Conservation (phyloP, 306 rosid species). For the Albizia julibrissin region DNA sequence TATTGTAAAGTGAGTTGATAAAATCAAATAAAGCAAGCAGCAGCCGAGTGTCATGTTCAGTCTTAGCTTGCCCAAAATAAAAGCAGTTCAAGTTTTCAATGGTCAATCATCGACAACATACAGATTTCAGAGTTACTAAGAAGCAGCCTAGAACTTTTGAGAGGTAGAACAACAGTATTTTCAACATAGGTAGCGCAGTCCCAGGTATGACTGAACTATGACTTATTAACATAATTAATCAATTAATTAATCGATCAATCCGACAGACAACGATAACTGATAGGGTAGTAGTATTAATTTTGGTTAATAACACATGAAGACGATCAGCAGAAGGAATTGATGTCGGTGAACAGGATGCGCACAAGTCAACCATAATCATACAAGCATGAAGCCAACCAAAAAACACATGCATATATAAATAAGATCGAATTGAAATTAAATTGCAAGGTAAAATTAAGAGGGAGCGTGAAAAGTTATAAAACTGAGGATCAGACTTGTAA, state of each 20-base stretch:
- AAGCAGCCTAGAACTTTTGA: neutral
- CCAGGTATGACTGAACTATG: neutral
- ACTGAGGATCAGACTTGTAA: conserved; percentile 1
- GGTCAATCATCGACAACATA: neutral
- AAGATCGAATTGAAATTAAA: neutral
- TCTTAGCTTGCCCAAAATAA: neutral
- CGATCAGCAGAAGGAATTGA: neutral
- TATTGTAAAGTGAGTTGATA: neutral
- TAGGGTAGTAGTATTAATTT: neutral
- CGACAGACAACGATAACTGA: neutral
- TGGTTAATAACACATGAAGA: neutral
- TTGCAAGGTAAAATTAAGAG: neutral
- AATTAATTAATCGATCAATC: neutral
- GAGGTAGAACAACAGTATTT: neutral
- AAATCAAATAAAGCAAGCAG: neutral
- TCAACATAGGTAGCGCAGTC: neutral
- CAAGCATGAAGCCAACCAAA: neutral
- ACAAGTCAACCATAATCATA: neutral
- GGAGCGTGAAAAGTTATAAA: neutral
- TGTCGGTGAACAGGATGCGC: neutral
- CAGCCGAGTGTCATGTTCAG: conserved; percentile 7
- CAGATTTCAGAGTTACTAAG: neutral
- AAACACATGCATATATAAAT: neutral
- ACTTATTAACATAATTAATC: neutral
- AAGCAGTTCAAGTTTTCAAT: neutral